These are phyloP conservation scores for Globisporangium cystogenes DNA, from an alignment of 352 stramenopile genomes.

Conservation along the genomic window DNA sequence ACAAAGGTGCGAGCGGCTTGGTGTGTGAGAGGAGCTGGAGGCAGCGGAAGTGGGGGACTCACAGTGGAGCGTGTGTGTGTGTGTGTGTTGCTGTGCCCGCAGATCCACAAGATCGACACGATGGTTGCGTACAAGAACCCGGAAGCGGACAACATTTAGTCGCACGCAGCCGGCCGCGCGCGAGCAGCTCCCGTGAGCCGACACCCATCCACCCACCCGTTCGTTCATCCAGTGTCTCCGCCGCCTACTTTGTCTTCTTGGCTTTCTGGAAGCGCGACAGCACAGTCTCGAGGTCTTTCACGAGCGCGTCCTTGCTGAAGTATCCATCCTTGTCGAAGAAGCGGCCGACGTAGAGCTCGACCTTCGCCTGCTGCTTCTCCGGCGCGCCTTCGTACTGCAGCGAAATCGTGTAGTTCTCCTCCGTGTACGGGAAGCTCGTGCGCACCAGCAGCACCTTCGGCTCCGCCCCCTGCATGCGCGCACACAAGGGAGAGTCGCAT, in stretches of 20 bases:
- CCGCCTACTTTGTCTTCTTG: slow-evolving; percentile 62
- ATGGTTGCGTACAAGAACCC: slow-evolving; percentile 97
- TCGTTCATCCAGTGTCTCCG: slow-evolving; percentile 2
- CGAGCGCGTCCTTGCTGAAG: slow-evolving; percentile 75
- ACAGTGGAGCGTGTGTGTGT: slow-evolving; percentile 5
- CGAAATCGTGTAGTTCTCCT: slow-evolving; percentile 64
- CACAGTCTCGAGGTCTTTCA: slow-evolving; percentile 56
- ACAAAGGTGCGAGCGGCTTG: slow-evolving; percentile 84
- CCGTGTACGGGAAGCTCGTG: slow-evolving; percentile 62
- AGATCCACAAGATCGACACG: slow-evolving; percentile 98
- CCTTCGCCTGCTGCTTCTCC: slow-evolving; percentile 37
- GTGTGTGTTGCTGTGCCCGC: slow-evolving; percentile 3
- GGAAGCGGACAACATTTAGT: slow-evolving; percentile 65
- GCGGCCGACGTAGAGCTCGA: slow-evolving; percentile 75
- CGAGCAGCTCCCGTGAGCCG: not conserved
- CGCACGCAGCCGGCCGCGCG: not conserved
- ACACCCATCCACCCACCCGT: slow-evolving; percentile 4
- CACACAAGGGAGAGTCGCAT: not conserved
- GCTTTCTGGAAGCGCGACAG: slow-evolving; percentile 62
- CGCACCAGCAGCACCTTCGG: slow-evolving; percentile 47
- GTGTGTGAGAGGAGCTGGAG: not conserved
- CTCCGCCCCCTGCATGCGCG: slow-evolving; percentile 19
- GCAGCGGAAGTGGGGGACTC: not conserved
- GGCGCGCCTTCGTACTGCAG: slow-evolving; percentile 41
- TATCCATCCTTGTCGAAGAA: slow-evolving; percentile 86